Percentiles rank a stretch among this genome's conserved stretches.
These are phyloP conservation scores for Arachis stenosperma DNA, from an alignment of 306 rosid species.

Conservation along the genomic window DNA sequence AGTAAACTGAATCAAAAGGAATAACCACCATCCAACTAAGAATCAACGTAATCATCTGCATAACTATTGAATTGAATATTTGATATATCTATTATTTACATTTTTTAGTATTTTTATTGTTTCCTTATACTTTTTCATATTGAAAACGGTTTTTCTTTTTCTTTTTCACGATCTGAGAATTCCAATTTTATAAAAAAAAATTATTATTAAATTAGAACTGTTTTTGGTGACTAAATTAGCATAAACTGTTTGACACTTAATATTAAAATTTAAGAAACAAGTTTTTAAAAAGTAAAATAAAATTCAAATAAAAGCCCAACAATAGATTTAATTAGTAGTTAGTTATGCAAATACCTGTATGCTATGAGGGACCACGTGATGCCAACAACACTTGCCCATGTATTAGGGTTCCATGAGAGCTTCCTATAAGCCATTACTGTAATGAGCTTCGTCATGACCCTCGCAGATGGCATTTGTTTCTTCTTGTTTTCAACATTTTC, in stretches of 20 bases:
- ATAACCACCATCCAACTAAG: no score
- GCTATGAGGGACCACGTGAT: slow-evolving; percentile 75
- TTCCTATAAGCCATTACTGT: slow-evolving; percentile 77
- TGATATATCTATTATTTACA: no score
- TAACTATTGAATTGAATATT: no score
- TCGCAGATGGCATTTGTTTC: slow-evolving; percentile 65
- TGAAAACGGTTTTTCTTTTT: no score
- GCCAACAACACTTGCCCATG: slow-evolving; percentile 66
- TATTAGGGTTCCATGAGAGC: slow-evolving; percentile 79
- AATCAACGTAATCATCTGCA: no score
- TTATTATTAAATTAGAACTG: no score
- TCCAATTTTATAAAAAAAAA: neutral
- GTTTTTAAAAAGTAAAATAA: neutral
- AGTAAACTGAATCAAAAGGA: no score
- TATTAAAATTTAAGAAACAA: neutral
- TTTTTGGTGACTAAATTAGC: no score
- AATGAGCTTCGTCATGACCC: slow-evolving; percentile 75
- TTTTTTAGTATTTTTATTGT: no score
- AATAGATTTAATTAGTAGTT: no score
- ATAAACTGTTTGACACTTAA: neutral
- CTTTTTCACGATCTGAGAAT: no score
- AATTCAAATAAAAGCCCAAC: neutral
- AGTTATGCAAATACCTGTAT: slow-evolving; percentile 48
- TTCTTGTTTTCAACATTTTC: slow-evolving; percentile 45
- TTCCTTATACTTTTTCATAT: no score